These are phyloP conservation scores for Chaetothyriales sp. DNA, from an alignment of 2,329 filamentous ascomycete genomes.

Conservation along the genomic window DNA sequence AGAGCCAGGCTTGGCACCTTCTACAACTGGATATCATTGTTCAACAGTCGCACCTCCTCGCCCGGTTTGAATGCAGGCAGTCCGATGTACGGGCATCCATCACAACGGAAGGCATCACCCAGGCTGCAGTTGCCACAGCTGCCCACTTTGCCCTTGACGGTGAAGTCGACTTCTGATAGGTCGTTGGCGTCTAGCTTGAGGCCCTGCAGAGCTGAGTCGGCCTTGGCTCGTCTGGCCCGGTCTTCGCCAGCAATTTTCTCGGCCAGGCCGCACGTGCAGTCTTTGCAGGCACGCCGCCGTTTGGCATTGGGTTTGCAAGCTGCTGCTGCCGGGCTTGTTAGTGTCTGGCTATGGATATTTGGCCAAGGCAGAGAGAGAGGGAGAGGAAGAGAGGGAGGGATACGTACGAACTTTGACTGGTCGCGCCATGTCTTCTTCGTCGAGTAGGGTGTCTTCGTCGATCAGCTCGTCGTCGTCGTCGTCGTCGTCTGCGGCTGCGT, in stretches of 20 bases:
- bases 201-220: conserved; percentile 41
- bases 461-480: conserved; percentile 85
- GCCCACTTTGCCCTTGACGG: conserved; percentile 90
- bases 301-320: conserved; percentile 82
- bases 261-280: conserved; percentile 89
- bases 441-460: conserved; percentile 77
- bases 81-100: conserved; percentile 70
- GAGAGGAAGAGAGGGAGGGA: background rate
- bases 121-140: conserved; percentile 90
- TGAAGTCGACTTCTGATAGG: conserved; percentile 85
- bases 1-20: background rate
- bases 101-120: conserved; percentile 40
- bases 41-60: conserved; percentile 78
- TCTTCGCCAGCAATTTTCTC: conserved; percentile 80
- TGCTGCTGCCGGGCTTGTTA: conserved; percentile 41
- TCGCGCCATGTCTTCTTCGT: conserved; percentile 66
- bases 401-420: conserved; percentile 41
- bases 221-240: conserved; percentile 47
- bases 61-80: conserved; percentile 94
- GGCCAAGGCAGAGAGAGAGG: too few species aligned
- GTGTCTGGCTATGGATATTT: conserved; percentile 8
- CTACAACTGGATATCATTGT: conserved; percentile 65
- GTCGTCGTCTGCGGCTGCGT: conserved; percentile 44
- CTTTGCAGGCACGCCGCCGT: conserved; percentile 87
- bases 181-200: conserved; percentile 63